Evolutionary conservation across 2,329 filamentous ascomycete genomes (phyloP).

Genomic region (Trichoderma asperellum): DNA sequence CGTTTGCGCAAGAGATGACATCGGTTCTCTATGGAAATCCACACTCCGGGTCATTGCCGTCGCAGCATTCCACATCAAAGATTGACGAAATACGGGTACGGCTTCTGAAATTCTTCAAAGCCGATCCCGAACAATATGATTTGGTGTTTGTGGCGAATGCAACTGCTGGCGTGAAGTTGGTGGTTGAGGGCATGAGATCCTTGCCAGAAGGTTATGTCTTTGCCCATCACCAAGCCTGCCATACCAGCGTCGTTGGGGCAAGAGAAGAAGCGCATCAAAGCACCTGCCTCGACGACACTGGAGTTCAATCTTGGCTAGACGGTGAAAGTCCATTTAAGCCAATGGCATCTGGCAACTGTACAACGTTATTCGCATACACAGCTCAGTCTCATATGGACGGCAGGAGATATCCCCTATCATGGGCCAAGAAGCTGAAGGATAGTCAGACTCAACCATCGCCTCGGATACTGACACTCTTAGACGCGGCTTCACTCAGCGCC

Average conservation of each 20-base stretch:
- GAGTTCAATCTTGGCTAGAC: slow-evolving; percentile 68
- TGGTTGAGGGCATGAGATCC: slow-evolving; percentile 75
- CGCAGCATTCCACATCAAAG: slow-evolving; percentile 72
- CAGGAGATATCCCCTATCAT: slow-evolving; percentile 70
- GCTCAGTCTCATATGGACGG: slow-evolving; percentile 95
- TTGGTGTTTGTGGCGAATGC: slow-evolving; percentile 91
- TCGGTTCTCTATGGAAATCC: slow-evolving; percentile 85
- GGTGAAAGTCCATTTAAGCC: slow-evolving; percentile 41
- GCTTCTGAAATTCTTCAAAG: slow-evolving; percentile 76
- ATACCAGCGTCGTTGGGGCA: slow-evolving; percentile 85
- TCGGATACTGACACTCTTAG: slow-evolving; percentile 70
- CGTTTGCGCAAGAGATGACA: slow-evolving; percentile 78
- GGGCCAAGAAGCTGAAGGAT: slow-evolving; percentile 58
- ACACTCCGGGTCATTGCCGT: slow-evolving; percentile 82
- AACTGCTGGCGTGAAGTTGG: slow-evolving; percentile 86
- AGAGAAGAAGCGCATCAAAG: slow-evolving; percentile 70
- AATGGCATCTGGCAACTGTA: slow-evolving; percentile 32
- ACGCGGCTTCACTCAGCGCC: slow-evolving; percentile 80
- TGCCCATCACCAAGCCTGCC: slow-evolving; percentile 79
- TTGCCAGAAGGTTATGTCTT: slow-evolving; percentile 75
- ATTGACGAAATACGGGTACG: slow-evolving; percentile 77
- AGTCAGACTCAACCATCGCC: slow-evolving; percentile 29
- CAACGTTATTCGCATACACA: slow-evolving; percentile 73
- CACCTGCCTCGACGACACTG: slow-evolving; percentile 67
- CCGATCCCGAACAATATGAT: slow-evolving; percentile 80